A percentile compares a stretch with the other conserved stretches of the same genome.
These are phyloP conservation scores for Ceratobasidium sp. DNA, from an alignment of 1,284 basidiomycete species.

Conservation along the genomic window DNA sequence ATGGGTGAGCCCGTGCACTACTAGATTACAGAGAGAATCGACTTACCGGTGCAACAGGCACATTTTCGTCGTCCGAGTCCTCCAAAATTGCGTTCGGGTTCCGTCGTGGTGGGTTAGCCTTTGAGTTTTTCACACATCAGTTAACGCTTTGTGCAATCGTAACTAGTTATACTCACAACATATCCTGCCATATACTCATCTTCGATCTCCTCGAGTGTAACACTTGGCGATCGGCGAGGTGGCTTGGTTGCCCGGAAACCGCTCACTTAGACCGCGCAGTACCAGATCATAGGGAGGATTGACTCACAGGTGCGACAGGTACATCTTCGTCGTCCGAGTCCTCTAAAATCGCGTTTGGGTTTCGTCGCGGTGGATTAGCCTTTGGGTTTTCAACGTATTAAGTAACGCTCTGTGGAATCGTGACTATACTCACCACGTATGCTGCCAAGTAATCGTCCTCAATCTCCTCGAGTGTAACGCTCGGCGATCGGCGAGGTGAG, in stretches of 20 bases:
- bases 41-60: not conserved
- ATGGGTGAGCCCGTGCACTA: no score
- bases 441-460: not conserved
- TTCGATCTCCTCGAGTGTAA: constrained; percentile 1
- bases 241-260: no score
- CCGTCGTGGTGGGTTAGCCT: no score
- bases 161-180: no score
- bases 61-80: not conserved
- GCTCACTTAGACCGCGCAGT: no score
- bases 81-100: no score
- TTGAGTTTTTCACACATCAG: no score
- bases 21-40: no score
- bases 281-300: no score
- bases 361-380: not conserved
- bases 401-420: not conserved
- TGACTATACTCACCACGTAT: not conserved
- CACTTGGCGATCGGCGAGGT: not conserved
- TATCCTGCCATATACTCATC: no score
- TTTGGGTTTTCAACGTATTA: not conserved
- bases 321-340: not conserved
- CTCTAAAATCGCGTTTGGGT: not conserved
- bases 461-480: constrained; percentile 4
- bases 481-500: not conserved
- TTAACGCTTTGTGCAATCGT: no score
- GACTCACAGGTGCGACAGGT: not conserved